A percentile compares a stretch with the other conserved stretches of the same genome.
Conservation (phyloP, 2,329 filamentous ascomycete genomes). For the Monilinia polystroma region DNA sequence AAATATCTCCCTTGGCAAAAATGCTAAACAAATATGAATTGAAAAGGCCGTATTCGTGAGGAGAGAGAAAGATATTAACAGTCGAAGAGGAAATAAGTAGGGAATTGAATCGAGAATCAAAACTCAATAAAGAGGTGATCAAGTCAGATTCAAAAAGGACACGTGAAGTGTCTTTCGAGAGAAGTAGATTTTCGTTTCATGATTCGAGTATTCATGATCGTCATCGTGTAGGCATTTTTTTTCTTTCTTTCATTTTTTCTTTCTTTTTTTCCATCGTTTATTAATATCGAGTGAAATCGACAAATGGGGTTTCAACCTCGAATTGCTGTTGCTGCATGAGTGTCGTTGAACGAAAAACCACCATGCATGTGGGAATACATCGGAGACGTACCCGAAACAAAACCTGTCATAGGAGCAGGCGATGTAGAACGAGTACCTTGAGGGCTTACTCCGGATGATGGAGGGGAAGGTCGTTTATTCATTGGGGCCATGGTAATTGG, state of each 20-base stretch:
- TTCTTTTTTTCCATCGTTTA: background rate
- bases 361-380: slow-evolving; percentile 40
- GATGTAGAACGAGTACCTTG: slow-evolving; percentile 45
- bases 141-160: background rate
- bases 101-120: background rate
- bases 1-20: slow-evolving; percentile 18
- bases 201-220: slow-evolving; percentile 10
- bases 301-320: slow-evolving; percentile 34
- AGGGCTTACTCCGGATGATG: slow-evolving; percentile 36
- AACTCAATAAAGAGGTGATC: slow-evolving; percentile 10
- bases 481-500: slow-evolving; percentile 35
- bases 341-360: slow-evolving; percentile 40
- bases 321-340: slow-evolving; percentile 42
- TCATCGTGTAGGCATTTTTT: slow-evolving; percentile 5
- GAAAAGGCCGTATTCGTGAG: slow-evolving; percentile 10
- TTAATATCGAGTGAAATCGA: background rate
- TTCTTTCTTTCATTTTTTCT: background rate
- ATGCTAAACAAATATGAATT: slow-evolving; percentile 21
- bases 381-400: slow-evolving; percentile 49
- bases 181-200: slow-evolving; percentile 9
- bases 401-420: slow-evolving; percentile 48
- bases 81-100: background rate
- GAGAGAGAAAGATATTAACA: slow-evolving; percentile 13
- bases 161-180: background rate
- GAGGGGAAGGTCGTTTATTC: slow-evolving; percentile 32